These are phyloP conservation scores for Scleroderma bovista DNA, from an alignment of 768 basidiomycete genomes.

Conservation along the genomic window DNA sequence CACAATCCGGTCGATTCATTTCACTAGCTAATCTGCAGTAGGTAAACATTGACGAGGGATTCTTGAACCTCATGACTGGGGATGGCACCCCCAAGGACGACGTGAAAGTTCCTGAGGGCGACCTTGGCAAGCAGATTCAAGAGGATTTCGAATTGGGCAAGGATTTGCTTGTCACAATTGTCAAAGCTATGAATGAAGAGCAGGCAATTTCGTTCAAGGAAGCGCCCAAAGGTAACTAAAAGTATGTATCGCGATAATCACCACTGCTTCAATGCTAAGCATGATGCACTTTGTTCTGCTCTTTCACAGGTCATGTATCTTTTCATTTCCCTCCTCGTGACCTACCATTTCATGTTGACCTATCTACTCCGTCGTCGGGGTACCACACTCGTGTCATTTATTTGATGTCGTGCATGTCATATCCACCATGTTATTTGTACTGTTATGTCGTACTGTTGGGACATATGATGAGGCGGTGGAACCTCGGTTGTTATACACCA, in stretches of 20 bases:
- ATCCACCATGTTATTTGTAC: conserved; percentile 20
- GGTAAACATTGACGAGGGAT: conserved; percentile 91
- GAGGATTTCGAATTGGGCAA: conserved; percentile 76
- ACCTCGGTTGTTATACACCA: neutral
- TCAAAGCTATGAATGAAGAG: conserved; percentile 91
- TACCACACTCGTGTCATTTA: conserved; percentile 15
- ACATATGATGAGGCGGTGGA: conserved; percentile 2
- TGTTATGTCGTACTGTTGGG: conserved; percentile 21
- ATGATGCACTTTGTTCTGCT: neutral
- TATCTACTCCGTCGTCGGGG: conserved; percentile 5
- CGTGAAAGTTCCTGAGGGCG: conserved; percentile 85
- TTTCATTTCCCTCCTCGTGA: neutral
- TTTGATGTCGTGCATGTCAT: conserved; percentile 21
- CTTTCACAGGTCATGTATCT: neutral
- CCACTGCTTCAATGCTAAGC: neutral
- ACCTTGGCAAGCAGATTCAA: conserved; percentile 70
- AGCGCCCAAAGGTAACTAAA: conserved; percentile 57
- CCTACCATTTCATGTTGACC: conserved; percentile 16
- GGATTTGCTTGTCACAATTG: conserved; percentile 81
- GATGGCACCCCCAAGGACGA: conserved; percentile 89
- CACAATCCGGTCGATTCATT: conserved; percentile 6
- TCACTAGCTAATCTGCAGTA: conserved; percentile 21
- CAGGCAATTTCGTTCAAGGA: conserved; percentile 88
- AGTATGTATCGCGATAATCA: conserved; percentile 6
- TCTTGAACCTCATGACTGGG: conserved; percentile 86